Evolutionary conservation across 768 basidiomycete species (phyloP).

Genomic region (Suillus ampliporus): DNA sequence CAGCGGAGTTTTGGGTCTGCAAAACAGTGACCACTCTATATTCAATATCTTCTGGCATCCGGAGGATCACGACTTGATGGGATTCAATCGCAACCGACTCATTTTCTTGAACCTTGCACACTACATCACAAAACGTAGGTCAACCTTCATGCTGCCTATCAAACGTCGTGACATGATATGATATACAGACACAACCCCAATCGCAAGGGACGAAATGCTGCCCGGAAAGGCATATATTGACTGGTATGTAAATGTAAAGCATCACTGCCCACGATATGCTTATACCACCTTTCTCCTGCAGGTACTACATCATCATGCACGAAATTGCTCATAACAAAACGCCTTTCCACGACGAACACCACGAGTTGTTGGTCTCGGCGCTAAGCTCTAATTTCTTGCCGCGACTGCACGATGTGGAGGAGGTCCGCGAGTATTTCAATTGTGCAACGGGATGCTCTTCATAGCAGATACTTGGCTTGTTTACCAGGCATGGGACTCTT

Average conservation of each 20-base stretch:
- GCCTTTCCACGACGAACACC: slow-evolving; percentile 32
- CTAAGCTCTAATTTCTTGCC: not conserved
- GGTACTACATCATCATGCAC: slow-evolving; percentile 35
- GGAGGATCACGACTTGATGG: slow-evolving; percentile 18
- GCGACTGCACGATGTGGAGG: not conserved
- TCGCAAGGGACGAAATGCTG: too few species aligned
- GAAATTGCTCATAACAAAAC: slow-evolving; percentile 32
- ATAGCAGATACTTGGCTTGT: not conserved
- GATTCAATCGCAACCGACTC: slow-evolving; percentile 21
- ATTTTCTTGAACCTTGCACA: slow-evolving; percentile 24
- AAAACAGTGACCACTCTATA: not conserved
- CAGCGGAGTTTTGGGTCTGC: slow-evolving; percentile 10
- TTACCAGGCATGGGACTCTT: not conserved
- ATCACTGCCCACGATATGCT: not conserved
- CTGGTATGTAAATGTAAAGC: not conserved
- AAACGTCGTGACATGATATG: not conserved
- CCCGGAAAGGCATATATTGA: slow-evolving; percentile 2
- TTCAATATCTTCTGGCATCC: slow-evolving; percentile 21
- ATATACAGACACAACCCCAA: not conserved
- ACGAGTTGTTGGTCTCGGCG: slow-evolving; percentile 26
- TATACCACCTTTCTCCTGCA: slow-evolving; percentile 4
- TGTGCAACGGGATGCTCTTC: not conserved
- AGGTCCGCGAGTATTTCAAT: not conserved
- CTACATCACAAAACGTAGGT: slow-evolving; percentile 15
- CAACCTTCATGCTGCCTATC: not conserved